A percentile compares a stretch with the other conserved stretches of the same genome.
Conservation (phyloP, 2,329 filamentous ascomycete genomes). For the Aureobasidium melanogenum region DNA sequence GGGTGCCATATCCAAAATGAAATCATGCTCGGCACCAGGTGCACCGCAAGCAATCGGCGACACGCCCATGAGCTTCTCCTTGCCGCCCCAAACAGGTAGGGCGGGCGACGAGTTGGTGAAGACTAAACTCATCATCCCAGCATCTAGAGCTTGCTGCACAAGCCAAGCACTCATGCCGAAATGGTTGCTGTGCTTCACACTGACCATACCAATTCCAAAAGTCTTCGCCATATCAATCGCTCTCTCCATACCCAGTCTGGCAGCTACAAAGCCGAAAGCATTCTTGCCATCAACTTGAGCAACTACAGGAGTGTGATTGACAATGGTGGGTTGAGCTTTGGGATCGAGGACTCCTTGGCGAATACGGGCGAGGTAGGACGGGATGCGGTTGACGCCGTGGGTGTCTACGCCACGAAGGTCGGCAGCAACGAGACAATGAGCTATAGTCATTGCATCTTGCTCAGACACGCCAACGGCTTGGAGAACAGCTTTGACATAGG, state of each 20-base stretch:
- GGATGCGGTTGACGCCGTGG: constrained; percentile 66
- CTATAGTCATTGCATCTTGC: constrained; percentile 51
- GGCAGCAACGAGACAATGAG: constrained; percentile 58
- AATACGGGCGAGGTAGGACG: constrained; percentile 64
- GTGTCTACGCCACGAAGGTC: constrained; percentile 71
- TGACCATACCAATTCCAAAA: constrained; percentile 65
- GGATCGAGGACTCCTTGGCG: constrained; percentile 58
- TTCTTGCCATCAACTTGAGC: constrained; percentile 59
- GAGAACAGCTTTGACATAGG: constrained; percentile 47
- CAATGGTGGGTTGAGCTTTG: constrained; percentile 47
- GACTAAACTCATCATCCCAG: constrained; percentile 49
- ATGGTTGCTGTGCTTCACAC: constrained; percentile 66
- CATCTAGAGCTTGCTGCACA: constrained; percentile 65
- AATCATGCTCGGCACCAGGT: constrained; percentile 49
- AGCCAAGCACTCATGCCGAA: constrained; percentile 75
- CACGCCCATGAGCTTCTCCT: constrained; percentile 58
- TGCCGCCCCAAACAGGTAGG: constrained; percentile 59
- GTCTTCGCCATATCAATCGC: constrained; percentile 57
- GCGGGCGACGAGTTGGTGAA: constrained; percentile 56
- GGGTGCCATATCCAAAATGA: constrained; percentile 65
- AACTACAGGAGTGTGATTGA: constrained; percentile 58
- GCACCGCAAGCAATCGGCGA: constrained; percentile 67
- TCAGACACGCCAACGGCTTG: constrained; percentile 49
- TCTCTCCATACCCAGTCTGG: constrained; percentile 52
- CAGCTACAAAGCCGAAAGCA: constrained; percentile 64